phyloP scores from a whole-genome alignment of 495 filamentous ascomycete genomes.

The Penicillium dipodomyicola region DNA sequence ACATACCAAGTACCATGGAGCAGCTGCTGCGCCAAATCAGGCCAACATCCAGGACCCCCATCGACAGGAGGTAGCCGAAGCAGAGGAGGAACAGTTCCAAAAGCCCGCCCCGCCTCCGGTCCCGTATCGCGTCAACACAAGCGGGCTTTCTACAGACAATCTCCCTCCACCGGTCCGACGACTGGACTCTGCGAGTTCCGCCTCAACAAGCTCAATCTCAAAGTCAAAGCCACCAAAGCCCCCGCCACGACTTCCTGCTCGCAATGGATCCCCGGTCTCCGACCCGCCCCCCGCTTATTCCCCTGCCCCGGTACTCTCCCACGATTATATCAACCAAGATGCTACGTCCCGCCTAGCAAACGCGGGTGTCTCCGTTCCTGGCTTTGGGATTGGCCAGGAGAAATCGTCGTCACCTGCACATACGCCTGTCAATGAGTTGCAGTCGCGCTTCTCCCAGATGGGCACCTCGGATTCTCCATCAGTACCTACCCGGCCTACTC shows the following conservation, averaged over 20 bases:
- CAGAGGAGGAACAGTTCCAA: constrained; percentile 38
- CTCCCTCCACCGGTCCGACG: constrained; percentile 69
- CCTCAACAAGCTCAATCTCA: constrained; percentile 32
- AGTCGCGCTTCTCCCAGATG: constrained; percentile 64
- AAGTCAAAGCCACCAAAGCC: constrained; percentile 52
- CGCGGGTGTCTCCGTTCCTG: constrained; percentile 81
- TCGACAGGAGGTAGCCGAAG: constrained; percentile 37
- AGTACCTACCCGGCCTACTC: constrained; percentile 34
- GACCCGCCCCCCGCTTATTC: constrained; percentile 57
- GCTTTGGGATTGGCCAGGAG: constrained; percentile 63
- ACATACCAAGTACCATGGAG: constrained; percentile 55
- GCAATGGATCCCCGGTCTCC: constrained; percentile 51
- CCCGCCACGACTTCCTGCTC: constrained; percentile 74
- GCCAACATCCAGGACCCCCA: constrained; percentile 32
- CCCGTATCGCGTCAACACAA: constrained; percentile 69
- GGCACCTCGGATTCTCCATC: constrained; percentile 30
- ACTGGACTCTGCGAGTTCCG: constrained; percentile 43
- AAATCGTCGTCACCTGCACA: constrained; percentile 10
- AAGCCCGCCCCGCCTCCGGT: constrained; percentile 55
- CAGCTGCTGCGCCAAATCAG: constrained; percentile 45
- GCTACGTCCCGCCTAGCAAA: constrained; percentile 65
- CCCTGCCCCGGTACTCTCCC: constrained; percentile 26
- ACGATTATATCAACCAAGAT: constrained; percentile 62
- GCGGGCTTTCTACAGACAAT: constrained; percentile 63
- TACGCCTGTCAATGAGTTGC: constrained; percentile 61